A percentile compares a stretch with the other conserved stretches of the same genome.
These are phyloP conservation scores for Xerocomellus chrysenteron DNA, from an alignment of 768 basidiomycete genomes.

Conservation along the genomic window DNA sequence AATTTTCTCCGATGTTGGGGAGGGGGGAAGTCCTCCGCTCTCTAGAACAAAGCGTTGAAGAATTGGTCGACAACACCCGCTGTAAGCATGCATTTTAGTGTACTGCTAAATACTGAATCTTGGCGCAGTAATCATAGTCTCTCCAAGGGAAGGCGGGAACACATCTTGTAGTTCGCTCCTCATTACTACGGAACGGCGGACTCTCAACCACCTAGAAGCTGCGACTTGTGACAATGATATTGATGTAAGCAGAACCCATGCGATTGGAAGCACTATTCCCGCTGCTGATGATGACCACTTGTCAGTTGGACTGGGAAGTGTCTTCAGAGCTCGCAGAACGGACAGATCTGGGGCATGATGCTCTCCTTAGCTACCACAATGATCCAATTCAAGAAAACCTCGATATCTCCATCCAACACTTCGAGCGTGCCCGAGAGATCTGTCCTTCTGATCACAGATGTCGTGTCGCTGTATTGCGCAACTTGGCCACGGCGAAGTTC, in stretches of 20 bases:
- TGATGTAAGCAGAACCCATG: too few species aligned
- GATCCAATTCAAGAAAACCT: not conserved
- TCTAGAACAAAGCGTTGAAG: not conserved
- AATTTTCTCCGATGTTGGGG: not conserved
- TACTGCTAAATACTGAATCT: too few species aligned
- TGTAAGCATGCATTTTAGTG: not conserved
- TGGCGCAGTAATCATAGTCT: not conserved
- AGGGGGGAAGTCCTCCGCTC: not conserved
- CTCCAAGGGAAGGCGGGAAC: not conserved
- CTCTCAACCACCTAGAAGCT: not conserved
- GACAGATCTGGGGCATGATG: not conserved
- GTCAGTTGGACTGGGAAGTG: not conserved
- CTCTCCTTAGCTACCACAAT: not conserved
- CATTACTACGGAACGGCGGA: not conserved
- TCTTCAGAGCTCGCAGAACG: not conserved
- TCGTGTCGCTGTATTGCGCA: not conserved
- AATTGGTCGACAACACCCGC: not conserved
- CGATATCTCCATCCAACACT: not conserved
- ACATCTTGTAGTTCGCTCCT: not conserved
- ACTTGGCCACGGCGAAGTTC: not conserved
- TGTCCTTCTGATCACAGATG: not conserved
- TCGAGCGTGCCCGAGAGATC: not conserved
- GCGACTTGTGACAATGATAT: too few species aligned
- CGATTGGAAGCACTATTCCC: too few species aligned
- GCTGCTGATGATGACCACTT: not conserved